These are phyloP conservation scores for Leishmania lainsoni DNA, from an alignment of 208 protist species.

Conservation along the genomic window DNA sequence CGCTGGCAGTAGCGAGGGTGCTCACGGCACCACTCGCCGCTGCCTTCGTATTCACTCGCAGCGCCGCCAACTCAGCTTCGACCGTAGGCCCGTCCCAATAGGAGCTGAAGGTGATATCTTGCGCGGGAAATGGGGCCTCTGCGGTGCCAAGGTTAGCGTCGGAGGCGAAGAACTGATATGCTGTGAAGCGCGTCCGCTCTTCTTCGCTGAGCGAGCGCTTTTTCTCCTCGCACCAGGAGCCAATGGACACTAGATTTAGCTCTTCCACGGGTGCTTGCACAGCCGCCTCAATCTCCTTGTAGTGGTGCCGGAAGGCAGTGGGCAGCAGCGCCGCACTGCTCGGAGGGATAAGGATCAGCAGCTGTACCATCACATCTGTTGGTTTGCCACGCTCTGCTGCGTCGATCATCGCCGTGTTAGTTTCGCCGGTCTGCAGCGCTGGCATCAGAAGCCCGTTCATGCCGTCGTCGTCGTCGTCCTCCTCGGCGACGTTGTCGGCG, in stretches of 20 bases:
- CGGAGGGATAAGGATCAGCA: conserved; percentile 74
- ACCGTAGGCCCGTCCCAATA: conserved; percentile 52
- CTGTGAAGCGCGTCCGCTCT: conserved; percentile 72
- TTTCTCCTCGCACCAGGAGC: conserved; percentile 72
- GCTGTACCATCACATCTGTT: conserved; percentile 81
- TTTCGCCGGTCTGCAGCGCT: neutral
- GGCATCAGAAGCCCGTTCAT: conserved; percentile 23
- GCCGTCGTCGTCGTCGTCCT: conserved; percentile 34
- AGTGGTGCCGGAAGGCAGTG: conserved; percentile 54
- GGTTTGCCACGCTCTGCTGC: conserved; percentile 39
- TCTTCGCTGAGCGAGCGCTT: conserved; percentile 66
- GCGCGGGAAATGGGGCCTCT: conserved; percentile 34
- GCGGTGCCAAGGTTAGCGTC: conserved; percentile 24
- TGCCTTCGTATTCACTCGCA: conserved; percentile 12
- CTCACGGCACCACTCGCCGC: neutral
- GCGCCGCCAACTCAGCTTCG: conserved; percentile 26
- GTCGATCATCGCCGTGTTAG: conserved; percentile 16
- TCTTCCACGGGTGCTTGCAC: conserved; percentile 75
- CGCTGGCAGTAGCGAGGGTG: conserved; percentile 4
- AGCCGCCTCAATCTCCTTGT: conserved; percentile 58
- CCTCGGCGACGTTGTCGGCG: neutral
- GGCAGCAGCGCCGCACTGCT: conserved; percentile 67
- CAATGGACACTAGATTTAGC: conserved; percentile 69
- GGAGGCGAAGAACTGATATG: conserved; percentile 67
- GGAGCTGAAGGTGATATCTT: conserved; percentile 67